Percentiles rank a stretch among this genome's conserved stretches.
phyloP scores from a whole-genome alignment of 805 yeast genomes.

The Priceomyces haplophilus region DNA sequence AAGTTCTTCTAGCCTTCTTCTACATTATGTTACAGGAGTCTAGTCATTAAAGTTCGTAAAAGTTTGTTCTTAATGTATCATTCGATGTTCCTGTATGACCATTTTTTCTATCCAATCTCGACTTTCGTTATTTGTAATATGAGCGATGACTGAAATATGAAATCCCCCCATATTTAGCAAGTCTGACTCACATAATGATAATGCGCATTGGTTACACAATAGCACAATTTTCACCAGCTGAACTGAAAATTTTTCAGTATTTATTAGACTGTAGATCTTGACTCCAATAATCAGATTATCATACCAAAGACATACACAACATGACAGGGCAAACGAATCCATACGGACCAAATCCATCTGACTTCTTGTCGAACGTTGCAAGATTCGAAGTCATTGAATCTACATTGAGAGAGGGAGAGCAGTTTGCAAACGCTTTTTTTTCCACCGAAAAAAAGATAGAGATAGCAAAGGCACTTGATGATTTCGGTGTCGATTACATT shows the following conservation, averaged over 20 bases:
- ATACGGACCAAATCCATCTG: slow-evolving; percentile 59
- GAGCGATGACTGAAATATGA: neutral
- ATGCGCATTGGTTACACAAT: slow-evolving; percentile 2
- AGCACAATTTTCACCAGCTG: slow-evolving; percentile 1
- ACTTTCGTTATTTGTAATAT: neutral
- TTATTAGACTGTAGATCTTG: neutral
- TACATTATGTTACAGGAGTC: too few species aligned
- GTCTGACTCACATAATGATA: neutral
- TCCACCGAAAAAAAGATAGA: slow-evolving; percentile 53
- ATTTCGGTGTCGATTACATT: slow-evolving; percentile 59
- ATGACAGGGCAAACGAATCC: slow-evolving; percentile 36
- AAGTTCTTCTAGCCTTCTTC: too few species aligned
- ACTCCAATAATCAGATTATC: neutral
- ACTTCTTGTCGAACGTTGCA: slow-evolving; percentile 52
- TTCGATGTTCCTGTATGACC: too few species aligned
- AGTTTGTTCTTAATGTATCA: too few species aligned
- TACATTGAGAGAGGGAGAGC: slow-evolving; percentile 63
- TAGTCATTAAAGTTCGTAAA: too few species aligned
- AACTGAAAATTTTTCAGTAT: slow-evolving; percentile 1
- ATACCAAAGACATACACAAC: slow-evolving; percentile 2
- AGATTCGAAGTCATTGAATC: slow-evolving; percentile 55
- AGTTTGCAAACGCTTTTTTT: slow-evolving; percentile 61
- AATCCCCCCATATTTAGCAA: neutral
- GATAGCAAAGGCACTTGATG: slow-evolving; percentile 59
- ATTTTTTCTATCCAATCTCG: neutral